Base-by-base conservation (phyloP, 2,329 filamentous ascomycete genomes). In the Xylaria sp. region DNA sequence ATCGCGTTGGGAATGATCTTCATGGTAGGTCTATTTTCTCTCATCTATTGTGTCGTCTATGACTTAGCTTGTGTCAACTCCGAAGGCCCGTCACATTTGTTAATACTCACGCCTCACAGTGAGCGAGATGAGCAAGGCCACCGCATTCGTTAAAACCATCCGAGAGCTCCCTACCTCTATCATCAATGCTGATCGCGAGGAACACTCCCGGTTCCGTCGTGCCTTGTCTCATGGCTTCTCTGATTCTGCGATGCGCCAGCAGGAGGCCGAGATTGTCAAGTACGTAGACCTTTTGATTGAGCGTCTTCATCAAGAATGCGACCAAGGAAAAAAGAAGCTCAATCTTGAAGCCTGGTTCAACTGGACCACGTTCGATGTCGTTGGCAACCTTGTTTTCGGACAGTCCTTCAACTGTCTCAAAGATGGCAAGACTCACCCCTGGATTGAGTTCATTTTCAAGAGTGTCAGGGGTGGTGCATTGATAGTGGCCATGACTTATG, bases 281-380 rank as follows among this genome's bases (percentile, higher is more conserved):
- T 83, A 84, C 69, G 77, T 82, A n/a, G 76, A 81, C 66, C 71
- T 83, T 49, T 77, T 84, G 57, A 75, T 84, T 31, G 56, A 75
- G 56, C 79, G 79, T 38, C 72, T 85, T 46, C 77, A 77, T 48
- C 77, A 82, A 44, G 72, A 76, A 59, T 75, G 74, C 33, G 67
- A 63, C 7, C 59, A 71, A 7, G 77, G 75, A 1, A 66, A 65
- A 6, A 68, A 68, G n/a, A 62, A 71, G 9, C 63, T 77, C 20
- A 77, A 78, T 44, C 74, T 83, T 48, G 77, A 76, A 54, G 75
- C 79, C 63, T 82, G 80, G 80, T 81, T 76, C 67, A 81, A 81
- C 59, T 78, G 72, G 70, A 75, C 75, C 1, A 77, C 76, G 0
- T 78, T 78, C 60, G 76, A 77, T 33, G 59, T 78, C 13, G 70